A percentile compares a stretch with the other conserved stretches of the same genome.
These are phyloP conservation scores for Teratosphaeriaceae sp. DNA, from an alignment of 2,329 filamentous ascomycete species.

Conservation along the genomic window DNA sequence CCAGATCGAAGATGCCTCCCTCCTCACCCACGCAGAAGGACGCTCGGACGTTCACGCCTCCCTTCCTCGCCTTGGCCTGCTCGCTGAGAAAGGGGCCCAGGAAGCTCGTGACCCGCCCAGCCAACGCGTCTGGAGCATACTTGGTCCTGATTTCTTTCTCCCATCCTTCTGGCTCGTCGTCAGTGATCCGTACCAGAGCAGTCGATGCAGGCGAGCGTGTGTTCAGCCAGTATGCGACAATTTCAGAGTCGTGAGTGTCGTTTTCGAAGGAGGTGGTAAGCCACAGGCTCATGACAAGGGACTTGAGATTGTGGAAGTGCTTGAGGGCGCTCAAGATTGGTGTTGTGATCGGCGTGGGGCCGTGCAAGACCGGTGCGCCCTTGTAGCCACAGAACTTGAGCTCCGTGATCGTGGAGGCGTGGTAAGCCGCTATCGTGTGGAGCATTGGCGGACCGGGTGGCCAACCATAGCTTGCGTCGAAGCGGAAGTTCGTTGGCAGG, in stretches of 20 bases:
- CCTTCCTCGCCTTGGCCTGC: constrained; percentile 32
- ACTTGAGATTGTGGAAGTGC: constrained; percentile 36
- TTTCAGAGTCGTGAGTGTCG: constrained; percentile 31
- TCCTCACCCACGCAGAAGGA: constrained; percentile 38
- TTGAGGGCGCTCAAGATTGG: constrained; percentile 34
- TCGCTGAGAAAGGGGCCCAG: constrained; percentile 36
- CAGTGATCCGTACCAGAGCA: constrained; percentile 29
- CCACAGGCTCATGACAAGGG: constrained; percentile 38
- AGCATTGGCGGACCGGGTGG: constrained; percentile 32
- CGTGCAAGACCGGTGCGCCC: constrained; percentile 35
- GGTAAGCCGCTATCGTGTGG: constrained; percentile 35
- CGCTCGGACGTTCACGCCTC: constrained; percentile 38
- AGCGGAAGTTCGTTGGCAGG: constrained; percentile 22
- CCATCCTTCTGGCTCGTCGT: constrained; percentile 34
- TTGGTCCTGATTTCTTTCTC: constrained; percentile 34
- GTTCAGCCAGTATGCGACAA: constrained; percentile 41
- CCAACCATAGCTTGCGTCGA: constrained; percentile 37
- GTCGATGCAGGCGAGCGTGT: constrained; percentile 32
- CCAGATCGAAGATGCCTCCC: constrained; percentile 41
- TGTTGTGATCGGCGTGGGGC: constrained; percentile 31
- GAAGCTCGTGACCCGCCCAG: constrained; percentile 34
- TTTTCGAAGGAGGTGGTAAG: constrained; percentile 35
- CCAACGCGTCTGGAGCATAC: constrained; percentile 35
- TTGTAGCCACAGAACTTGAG: constrained; percentile 44
- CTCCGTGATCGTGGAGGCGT: constrained; percentile 35